Evolutionary conservation across 768 basidiomycete species (phyloP), one percentile per base, ranked within the genome.

Genomic region (Lentinula raphanica): DNA sequence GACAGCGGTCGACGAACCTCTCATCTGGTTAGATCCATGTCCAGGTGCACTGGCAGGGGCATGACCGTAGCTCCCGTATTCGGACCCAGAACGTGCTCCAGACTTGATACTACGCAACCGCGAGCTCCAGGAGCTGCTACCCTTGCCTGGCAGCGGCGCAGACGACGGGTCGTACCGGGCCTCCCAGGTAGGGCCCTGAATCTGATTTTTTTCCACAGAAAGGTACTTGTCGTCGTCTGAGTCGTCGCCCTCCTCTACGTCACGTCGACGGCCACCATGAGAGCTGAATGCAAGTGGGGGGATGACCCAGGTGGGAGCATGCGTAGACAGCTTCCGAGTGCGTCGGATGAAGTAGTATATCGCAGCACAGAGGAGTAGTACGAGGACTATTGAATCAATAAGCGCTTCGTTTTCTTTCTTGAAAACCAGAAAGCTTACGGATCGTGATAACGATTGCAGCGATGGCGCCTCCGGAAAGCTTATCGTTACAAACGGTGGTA

Each of bases 151-250:
- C 9, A 53, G 36, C 8, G 51, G 51, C 13, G 51, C 51, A 39
- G 35, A 38, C 2, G 51, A 53, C 23, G 51, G 51, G 39, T 53
- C 51, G 13, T 53, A 53, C 17, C 36, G 9, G 15, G 51, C 51
- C 51, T 53, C 51, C 51, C 51, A 53, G 8, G 51, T 35, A 8
- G 51, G 51, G 35, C 51, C 51, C 19, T 53, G 51, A 2, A 53
- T 25, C 25, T 53, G 51, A 25, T 39, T 53, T 25, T 39, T 53
- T 36, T 53, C 51, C 9, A 53, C 51, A 28, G 51, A 53, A 15
- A 53, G 35, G 39, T 53, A 53, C 36, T 53, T 53, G n/a, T 53
- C 51, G 28, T 35, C 49, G 36, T 53, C 51, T 1, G 21, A 25
- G 25, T 53, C 36, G n/a, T 53, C 51, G 23, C 51, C 51, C 40